Evolutionary conservation across 257 asterid species (phyloP).

Genomic region (Solanum tarijense): DNA sequence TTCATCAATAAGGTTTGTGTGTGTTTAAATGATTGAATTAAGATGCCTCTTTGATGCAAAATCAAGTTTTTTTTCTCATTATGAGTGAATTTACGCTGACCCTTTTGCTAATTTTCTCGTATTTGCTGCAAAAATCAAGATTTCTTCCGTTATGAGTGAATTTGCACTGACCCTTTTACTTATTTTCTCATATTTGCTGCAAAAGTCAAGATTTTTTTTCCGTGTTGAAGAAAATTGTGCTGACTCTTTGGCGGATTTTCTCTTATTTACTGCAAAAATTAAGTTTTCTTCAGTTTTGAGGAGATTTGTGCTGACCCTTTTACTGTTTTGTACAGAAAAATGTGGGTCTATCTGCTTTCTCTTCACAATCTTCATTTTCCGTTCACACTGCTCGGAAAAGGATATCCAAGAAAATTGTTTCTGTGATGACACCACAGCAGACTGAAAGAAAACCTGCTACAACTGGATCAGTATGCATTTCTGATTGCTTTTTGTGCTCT

Average conservation of each 20-base stretch:
- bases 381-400: slow-evolving; percentile 26
- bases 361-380: slow-evolving; percentile 34
- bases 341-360: slow-evolving; percentile 41
- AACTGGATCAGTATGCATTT: slow-evolving; percentile 54
- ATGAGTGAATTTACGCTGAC: background rate
- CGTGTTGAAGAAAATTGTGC: background rate
- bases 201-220: background rate
- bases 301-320: background rate
- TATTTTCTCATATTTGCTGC: background rate
- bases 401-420: slow-evolving; percentile 43
- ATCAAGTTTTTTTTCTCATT: background rate
- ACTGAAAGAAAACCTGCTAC: slow-evolving; percentile 64
- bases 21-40: background rate
- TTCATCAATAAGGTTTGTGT: slow-evolving; percentile 36
- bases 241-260: background rate
- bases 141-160: background rate
- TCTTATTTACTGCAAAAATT: background rate
- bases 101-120: background rate
- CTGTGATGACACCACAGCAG: slow-evolving; percentile 85
- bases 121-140: background rate
- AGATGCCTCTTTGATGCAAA: background rate
- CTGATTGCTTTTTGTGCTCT: background rate
- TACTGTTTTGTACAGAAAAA: slow-evolving; percentile 35
- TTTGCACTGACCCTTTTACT: background rate
- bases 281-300: background rate